A percentile compares a stretch with the other conserved stretches of the same genome.
Conservation (phyloP, 2,329 filamentous ascomycete genomes). For the Ophiosphaerella korrae region DNA sequence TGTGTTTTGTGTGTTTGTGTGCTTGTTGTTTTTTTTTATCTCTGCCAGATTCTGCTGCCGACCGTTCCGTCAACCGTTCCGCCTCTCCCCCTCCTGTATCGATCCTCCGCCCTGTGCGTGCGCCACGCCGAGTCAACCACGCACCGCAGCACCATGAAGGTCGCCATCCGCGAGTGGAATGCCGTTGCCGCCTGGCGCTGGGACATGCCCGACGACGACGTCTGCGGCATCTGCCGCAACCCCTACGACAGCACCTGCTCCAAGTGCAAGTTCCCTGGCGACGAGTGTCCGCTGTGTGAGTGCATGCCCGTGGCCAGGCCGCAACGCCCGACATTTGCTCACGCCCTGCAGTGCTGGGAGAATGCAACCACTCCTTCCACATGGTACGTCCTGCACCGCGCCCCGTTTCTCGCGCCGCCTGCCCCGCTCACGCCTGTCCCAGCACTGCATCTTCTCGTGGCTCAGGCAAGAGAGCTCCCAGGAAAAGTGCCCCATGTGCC, state of each 20-base stretch:
- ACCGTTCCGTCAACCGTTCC: too few relatives aligned
- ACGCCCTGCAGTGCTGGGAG: conserved; percentile 75
- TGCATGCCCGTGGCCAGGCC: conserved; percentile 45
- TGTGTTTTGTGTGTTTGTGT: conserved; percentile 35
- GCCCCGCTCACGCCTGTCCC: conserved; percentile 8
- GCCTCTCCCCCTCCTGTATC: too few relatives aligned
- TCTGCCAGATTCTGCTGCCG: neutral
- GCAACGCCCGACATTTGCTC: conserved; percentile 2
- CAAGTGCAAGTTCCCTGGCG: conserved; percentile 95
- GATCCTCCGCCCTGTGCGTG: too few relatives aligned
- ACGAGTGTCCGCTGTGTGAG: conserved; percentile 86
- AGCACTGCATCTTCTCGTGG: conserved; percentile 97
- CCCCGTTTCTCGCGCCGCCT: neutral
- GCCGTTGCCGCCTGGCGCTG: conserved; percentile 96
- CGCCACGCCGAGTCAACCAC: too few relatives aligned
- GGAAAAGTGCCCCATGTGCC: conserved; percentile 96
- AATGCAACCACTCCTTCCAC: conserved; percentile 97
- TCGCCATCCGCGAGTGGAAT: conserved; percentile 91
- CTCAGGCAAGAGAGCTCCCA: conserved; percentile 92
- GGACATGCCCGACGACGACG: conserved; percentile 96
- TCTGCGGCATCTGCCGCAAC: conserved; percentile 97
- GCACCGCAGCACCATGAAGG: conserved; percentile 76
- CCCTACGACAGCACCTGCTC: conserved; percentile 98
- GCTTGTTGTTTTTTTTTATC: too few relatives aligned
- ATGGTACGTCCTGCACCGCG: conserved; percentile 66